Conservation (phyloP, 2,329 filamentous ascomycete genomes). For the Incumbomyces delicatus region DNA sequence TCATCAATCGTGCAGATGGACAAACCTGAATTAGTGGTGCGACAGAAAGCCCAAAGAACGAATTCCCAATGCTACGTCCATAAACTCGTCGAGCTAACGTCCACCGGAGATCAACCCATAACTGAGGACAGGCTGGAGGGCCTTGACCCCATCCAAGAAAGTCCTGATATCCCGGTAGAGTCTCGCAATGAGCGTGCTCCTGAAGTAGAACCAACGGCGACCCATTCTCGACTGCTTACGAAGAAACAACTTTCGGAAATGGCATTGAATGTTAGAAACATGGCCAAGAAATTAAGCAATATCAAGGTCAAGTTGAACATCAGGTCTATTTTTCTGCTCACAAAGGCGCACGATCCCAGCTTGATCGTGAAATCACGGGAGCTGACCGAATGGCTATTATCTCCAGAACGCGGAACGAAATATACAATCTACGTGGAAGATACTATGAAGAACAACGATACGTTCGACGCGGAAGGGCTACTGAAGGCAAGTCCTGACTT, state of each 20-base stretch:
- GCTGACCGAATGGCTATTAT: conserved; percentile 70
- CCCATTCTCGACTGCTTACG: conserved; percentile 67
- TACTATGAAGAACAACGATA: conserved; percentile 58
- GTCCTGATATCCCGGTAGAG: conserved; percentile 8
- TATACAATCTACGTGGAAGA: conserved; percentile 79
- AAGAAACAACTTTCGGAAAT: conserved; percentile 95
- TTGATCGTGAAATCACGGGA: conserved; percentile 69
- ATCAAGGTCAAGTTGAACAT: conserved; percentile 75
- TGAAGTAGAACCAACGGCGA: conserved; percentile 30
- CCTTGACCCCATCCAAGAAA: conserved; percentile 16
- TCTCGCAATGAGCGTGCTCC: conserved; percentile 1
- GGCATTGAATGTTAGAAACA: conserved; percentile 87
- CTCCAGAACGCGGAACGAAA: conserved; percentile 52
- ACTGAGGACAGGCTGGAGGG: conserved; percentile 11
- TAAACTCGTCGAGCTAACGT: conserved; percentile 40
- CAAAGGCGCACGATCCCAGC: conserved; percentile 79
- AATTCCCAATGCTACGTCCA: conserved; percentile 54
- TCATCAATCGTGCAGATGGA: conserved; percentile 44
- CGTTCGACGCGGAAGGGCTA: conserved; percentile 64
- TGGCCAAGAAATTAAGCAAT: conserved; percentile 75
- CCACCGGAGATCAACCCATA: conserved; percentile 17
- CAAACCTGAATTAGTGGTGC: conserved; percentile 2
- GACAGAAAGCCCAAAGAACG: conserved; percentile 28
- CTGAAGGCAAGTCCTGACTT: conserved; percentile 50
- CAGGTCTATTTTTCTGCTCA: conserved; percentile 74